phyloP scores from a whole-genome alignment of 1,139 yeast genomes.

The Hansenula anomala region DNA sequence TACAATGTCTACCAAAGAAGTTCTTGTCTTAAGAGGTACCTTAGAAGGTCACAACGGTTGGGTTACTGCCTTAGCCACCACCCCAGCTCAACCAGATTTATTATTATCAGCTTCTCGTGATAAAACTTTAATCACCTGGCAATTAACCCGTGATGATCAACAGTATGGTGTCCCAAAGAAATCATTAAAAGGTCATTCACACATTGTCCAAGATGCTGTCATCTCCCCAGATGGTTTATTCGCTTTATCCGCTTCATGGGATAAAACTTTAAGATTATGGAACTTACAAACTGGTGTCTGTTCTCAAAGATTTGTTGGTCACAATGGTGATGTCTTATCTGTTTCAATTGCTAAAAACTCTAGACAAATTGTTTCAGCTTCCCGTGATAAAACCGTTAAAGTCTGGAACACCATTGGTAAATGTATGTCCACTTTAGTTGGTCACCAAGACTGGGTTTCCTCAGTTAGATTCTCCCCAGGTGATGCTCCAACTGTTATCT shows the following conservation, averaged over 20 bases:
- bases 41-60: constrained; percentile 92
- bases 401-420: constrained; percentile 99
- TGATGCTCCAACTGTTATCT: constrained; percentile 73
- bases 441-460: constrained; percentile 99
- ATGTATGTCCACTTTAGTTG: constrained; percentile 89
- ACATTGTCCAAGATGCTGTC: constrained; percentile 97
- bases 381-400: constrained; percentile 98
- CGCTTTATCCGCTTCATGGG: constrained; percentile 99
- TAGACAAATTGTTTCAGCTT: constrained; percentile 98
- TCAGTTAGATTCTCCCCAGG: constrained; percentile 91
- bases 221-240: constrained; percentile 98
- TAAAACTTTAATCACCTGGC: constrained; percentile 98
- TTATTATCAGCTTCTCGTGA: constrained; percentile 99
- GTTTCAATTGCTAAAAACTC: constrained; percentile 96
- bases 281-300: constrained; percentile 87
- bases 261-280: constrained; percentile 98
- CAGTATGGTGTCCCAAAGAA: constrained; percentile 98
- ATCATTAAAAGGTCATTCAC: constrained; percentile 98
- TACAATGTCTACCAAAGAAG: constrained; percentile 73
- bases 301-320: constrained; percentile 95
- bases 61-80: constrained; percentile 99
- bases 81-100: constrained; percentile 97
- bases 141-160: constrained; percentile 95
- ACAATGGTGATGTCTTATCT: constrained; percentile 95
- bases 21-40: constrained; percentile 99